Conservation (phyloP, 2,329 filamentous ascomycete species). For the Scedosporium boydii region DNA sequence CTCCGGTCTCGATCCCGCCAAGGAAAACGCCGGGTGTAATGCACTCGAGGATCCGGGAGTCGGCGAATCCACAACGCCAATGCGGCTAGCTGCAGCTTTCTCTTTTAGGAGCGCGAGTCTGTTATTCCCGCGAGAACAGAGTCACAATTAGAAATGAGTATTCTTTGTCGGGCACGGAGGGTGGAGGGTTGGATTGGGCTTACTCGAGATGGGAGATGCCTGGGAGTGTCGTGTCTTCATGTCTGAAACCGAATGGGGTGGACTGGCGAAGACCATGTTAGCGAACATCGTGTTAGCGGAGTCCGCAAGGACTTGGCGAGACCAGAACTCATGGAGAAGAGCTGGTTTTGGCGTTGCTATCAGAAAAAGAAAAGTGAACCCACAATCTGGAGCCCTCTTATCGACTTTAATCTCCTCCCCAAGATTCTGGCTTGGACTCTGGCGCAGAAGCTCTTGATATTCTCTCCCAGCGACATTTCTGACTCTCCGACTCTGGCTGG, state of each 20-base stretch:
- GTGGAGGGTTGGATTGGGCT: not conserved
- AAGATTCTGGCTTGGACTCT: not conserved
- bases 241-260: not conserved
- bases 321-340: too few relatives aligned
- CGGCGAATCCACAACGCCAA: constrained; percentile 30
- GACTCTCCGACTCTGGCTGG: not conserved
- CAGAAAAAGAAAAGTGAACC: not conserved
- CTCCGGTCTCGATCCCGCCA: not conserved
- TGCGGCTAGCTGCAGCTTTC: constrained; percentile 39
- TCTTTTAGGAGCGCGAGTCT: constrained; percentile 42
- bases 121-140: not conserved
- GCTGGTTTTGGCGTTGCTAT: not conserved
- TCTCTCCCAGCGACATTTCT: not conserved
- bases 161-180: not conserved
- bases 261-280: not conserved
- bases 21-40: not conserved
- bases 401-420: not conserved
- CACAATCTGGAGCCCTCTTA: not conserved
- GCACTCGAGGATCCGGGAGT: not conserved
- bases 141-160: not conserved
- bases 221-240: not conserved
- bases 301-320: too few relatives aligned
- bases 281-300: not conserved
- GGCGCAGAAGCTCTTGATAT: not conserved
- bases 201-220: not conserved